Percentiles rank a stretch among this genome's conserved stretches.
Evolutionary conservation across 2,329 filamentous ascomycete genomes (phyloP).

Genomic region (Trichoderma gracile): DNA sequence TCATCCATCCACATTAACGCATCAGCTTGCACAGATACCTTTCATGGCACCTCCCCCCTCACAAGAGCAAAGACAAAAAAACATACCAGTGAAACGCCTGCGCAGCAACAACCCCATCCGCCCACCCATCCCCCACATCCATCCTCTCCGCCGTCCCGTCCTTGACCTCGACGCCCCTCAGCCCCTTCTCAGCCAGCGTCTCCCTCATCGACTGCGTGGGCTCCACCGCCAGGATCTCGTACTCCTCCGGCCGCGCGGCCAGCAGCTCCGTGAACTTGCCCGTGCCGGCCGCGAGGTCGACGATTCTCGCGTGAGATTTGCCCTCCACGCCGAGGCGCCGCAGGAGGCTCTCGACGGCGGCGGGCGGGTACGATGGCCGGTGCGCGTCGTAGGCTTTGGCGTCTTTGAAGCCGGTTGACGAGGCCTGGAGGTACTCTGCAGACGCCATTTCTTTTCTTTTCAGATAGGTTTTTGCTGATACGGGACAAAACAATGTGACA

Average conservation of each 20-base stretch:
- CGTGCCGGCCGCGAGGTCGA: slow-evolving; percentile 69
- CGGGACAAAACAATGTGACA: background rate
- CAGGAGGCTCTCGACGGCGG: slow-evolving; percentile 61
- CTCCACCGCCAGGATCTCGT: slow-evolving; percentile 62
- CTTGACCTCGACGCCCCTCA: slow-evolving; percentile 55
- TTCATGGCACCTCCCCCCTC: too few relatives aligned
- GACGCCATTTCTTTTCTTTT: slow-evolving; percentile 28
- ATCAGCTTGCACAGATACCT: too few relatives aligned
- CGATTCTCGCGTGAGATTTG: slow-evolving; percentile 48
- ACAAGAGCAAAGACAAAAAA: background rate
- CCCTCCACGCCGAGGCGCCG: slow-evolving; percentile 53
- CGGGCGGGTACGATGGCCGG: slow-evolving; percentile 65
- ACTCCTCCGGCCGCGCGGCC: slow-evolving; percentile 58
- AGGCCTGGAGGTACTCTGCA: slow-evolving; percentile 53
- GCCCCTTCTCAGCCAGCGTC: slow-evolving; percentile 58
- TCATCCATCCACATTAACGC: background rate
- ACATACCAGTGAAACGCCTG: slow-evolving; percentile 63
- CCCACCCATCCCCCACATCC: slow-evolving; percentile 54
- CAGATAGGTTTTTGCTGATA: too few relatives aligned
- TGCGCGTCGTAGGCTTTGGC: slow-evolving; percentile 66
- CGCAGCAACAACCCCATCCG: slow-evolving; percentile 65
- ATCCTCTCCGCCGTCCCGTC: slow-evolving; percentile 61
- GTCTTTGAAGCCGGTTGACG: slow-evolving; percentile 62
- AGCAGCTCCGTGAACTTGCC: slow-evolving; percentile 70
- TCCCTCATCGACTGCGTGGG: slow-evolving; percentile 66